Evolutionary conservation across 2,329 filamentous ascomycete species (phyloP), one percentile per base, ranked within the genome.

Genomic region (Eutypa lata): DNA sequence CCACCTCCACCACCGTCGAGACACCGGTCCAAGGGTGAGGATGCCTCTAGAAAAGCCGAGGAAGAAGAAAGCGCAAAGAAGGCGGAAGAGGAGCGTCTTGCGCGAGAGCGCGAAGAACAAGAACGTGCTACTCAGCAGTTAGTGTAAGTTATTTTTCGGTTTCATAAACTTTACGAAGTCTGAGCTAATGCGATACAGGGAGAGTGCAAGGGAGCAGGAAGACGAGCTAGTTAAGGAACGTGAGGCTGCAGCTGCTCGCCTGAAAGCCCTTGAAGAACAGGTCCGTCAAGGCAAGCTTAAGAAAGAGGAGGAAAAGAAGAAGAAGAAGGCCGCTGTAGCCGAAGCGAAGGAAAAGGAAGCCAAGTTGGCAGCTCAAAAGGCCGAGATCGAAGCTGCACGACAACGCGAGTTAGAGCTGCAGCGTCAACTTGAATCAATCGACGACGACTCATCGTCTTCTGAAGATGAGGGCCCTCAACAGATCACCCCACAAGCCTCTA

Each of bases 281-380:
- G 91, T 97, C 49, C 87, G 87, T 57, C 90, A 92, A 67, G 91
- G 92, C 64, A 99, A 97, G 76, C 75, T 97, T 49, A 93, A 91
- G 78, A 97, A 96, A 73, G 89, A 95, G 61, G 94, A 99, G 70
- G 94, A 97, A 74, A 97, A 96, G 78, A 90, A 87, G 57, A 88
- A 83, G 63, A 94, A 91, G 77, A 92, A 96, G 75, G 93, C 91
- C 21, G 91, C 91, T 10, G 79, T 89, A 65, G 89, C 88, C 48
- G 90, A 94, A 61, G 84, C 91, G 7, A 93, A 91, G 71, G 90
- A 96, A 63, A 92, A 95, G 68, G 93, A 97, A 69, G 79, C 86
- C 50, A 88, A 89, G 68, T 77, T 97, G 58, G 90, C 90, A 22
- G 88, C 89, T 35, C 90, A 94, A 64, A 86, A 90, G 61, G 92